Evolutionary conservation across 139 green algal species (phyloP), one percentile per base, ranked within the genome.

Genomic region (Coelastrella sp.): DNA sequence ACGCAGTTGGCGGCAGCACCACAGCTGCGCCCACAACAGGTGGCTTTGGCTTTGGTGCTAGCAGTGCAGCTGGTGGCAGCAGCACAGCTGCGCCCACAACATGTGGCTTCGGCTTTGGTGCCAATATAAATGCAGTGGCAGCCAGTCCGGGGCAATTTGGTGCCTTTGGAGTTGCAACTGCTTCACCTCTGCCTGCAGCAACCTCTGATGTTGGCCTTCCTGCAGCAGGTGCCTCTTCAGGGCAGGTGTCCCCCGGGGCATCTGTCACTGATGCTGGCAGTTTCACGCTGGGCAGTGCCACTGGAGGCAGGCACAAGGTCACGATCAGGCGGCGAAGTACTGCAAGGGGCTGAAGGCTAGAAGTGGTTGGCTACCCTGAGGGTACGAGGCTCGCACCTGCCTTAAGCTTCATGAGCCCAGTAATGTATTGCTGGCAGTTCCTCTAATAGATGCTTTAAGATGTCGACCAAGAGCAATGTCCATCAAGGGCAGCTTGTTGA

Each of bases 271-370:
- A 27, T 22, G 59, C 7, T 65, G 65, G 25, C 8, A 27, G 27
- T 20, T 87, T 87, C 82, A 87, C 82, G 7, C 24, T 78, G 22
- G 82, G 82, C 11, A 58, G 10, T 35, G n/a, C 73, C 9, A 11
- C 78, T 35, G 82, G 63, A 24, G 27, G 65, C 8, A 68, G 82
- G 35, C 82, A 65, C 8, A 63, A 58, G 27, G 82, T 87, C 25
- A 20, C 65, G 9, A 70, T 25, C 20, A 61, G 82, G 82, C 58
- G 82, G 49, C 82, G 82, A 25, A 79, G 25, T 14, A 87, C 25
- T 14, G 19, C 68, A n/a, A 87, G 58, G 82, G 24, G 82, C n/a
- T 87, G 35, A 49, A 49, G 35, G 35, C 1, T 12, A 61, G 1
- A 11, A 61, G 11, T 17, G 35, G 24, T 7, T 58, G 19, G 82